phyloP scores from a whole-genome alignment of 305 asterid species.

The Andrographis paniculata region DNA sequence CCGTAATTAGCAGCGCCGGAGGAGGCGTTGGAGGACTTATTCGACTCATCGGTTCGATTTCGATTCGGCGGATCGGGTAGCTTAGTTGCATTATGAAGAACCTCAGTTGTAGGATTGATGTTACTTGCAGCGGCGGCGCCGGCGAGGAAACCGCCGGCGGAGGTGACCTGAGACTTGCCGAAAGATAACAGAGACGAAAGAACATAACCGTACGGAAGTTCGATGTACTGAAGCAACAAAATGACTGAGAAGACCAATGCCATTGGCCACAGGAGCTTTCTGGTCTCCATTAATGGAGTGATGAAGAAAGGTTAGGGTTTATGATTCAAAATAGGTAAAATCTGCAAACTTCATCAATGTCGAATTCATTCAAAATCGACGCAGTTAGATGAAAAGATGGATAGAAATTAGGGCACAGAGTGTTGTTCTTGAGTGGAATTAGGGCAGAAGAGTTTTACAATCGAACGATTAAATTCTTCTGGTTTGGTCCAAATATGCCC shows the following conservation, averaged over 20 bases:
- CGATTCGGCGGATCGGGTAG: not conserved
- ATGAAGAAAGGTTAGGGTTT: not conserved
- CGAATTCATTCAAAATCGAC: conserved; percentile 12
- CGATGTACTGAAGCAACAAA: conserved; percentile 39
- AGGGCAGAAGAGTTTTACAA: no score
- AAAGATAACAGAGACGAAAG: conserved; percentile 31
- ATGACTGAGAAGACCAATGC: conserved; percentile 37
- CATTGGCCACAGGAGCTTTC: conserved; percentile 39
- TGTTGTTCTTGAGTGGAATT: not conserved
- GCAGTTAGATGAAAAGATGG: no score
- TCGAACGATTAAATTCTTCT: no score
- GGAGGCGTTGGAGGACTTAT: conserved; percentile 7
- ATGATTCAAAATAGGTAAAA: no score
- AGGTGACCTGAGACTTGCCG: conserved; percentile 22
- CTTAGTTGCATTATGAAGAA: conserved; percentile 7
- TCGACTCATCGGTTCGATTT: not conserved
- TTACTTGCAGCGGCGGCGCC: conserved; percentile 2
- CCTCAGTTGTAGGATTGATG: not conserved
- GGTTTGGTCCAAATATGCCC: no score
- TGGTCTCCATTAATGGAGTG: conserved; percentile 26
- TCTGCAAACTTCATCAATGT: no score
- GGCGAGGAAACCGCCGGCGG: conserved; percentile 6
- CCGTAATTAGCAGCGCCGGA: conserved; percentile 15
- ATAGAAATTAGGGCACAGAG: conserved; percentile 2
- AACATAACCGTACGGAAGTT: conserved; percentile 50